Evolutionary conservation across 257 asterid species (phyloP), one percentile per base, ranked within the genome.

Genomic region (Eucommia ulmoides): DNA sequence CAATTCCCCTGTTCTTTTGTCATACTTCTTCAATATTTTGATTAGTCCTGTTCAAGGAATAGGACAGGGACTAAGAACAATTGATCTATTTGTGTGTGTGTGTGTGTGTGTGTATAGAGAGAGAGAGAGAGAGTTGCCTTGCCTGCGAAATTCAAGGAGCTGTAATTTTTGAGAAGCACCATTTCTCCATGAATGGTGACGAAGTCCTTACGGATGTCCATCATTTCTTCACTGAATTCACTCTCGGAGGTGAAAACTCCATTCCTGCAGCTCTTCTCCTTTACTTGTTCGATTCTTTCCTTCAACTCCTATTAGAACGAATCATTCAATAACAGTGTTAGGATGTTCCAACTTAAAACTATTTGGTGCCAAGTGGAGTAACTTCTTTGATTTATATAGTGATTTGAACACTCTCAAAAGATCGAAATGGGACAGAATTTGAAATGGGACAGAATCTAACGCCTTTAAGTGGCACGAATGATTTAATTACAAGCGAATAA

Each of bases 131-230:
- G 16, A 41, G 65, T 19, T 46, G 41, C 11, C 49, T 58, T 69
- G 83, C 99, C 99, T 62, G 94, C 94, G 72, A 86, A 79, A 73
- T 91, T 91, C 33, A 91, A 77, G 60, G 94, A 79, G 80, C 99
- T 83, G 66, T 86, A 91, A 63, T 73, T 83, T 65, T 86, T 77
- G 2, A 91, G 84, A 58, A 91, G 95, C 63, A 91, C 76, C 95
- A 86, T 86, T 71, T 91, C 94, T 15, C 99, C 96, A 42, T 86
- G 99, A 54, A 86, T 86, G 48, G 79, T 56, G 22, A 91, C 96
- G 46, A 81, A 77, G 68, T 86, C 94, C 71, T 62, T 79, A 22
- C 89, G 86, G 61, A 86, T 77, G 51, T 61, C 72, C 70, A 77
- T 78, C 80, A 71, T 74, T 60, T 75, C 83, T 59, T 75, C 79